Conservation (phyloP, 202 grass and related monocot genomes). For the Panicum hallii region DNA sequence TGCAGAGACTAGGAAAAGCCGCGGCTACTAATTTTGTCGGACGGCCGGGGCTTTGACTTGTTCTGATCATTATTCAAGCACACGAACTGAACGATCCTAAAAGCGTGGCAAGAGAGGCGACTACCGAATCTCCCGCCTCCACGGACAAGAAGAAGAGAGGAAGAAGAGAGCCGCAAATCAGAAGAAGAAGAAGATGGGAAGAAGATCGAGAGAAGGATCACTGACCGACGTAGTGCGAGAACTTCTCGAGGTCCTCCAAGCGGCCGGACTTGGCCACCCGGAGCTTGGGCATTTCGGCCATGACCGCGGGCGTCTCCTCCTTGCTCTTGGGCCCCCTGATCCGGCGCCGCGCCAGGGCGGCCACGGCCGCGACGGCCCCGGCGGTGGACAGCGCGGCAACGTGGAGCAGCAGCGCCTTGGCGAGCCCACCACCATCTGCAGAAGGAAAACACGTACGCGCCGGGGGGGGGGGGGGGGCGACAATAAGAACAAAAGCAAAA, state of each 20-base stretch:
- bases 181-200: neutral
- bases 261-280: constrained; percentile 50
- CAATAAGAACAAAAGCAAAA: neutral
- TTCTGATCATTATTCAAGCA: neutral
- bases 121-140: neutral
- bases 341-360: constrained; percentile 27
- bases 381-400: constrained; percentile 57
- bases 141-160: neutral
- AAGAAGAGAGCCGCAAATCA: neutral
- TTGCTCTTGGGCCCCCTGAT: constrained; percentile 2
- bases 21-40: neutral
- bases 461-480: too few relatives aligned
- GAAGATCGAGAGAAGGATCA: neutral
- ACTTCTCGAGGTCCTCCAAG: constrained; percentile 74
- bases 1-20: neutral
- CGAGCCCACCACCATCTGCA: constrained; percentile 48
- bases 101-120: neutral
- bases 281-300: constrained; percentile 52
- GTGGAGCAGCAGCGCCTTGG: constrained; percentile 51
- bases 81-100: neutral
- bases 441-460: neutral
- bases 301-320: neutral
- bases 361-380: constrained; percentile 42
- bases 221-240: constrained; percentile 92
- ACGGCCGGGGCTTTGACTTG: neutral